Evolutionary conservation across 140 eudicot species (phyloP).

Genomic region (Ambrosia hybrid): DNA sequence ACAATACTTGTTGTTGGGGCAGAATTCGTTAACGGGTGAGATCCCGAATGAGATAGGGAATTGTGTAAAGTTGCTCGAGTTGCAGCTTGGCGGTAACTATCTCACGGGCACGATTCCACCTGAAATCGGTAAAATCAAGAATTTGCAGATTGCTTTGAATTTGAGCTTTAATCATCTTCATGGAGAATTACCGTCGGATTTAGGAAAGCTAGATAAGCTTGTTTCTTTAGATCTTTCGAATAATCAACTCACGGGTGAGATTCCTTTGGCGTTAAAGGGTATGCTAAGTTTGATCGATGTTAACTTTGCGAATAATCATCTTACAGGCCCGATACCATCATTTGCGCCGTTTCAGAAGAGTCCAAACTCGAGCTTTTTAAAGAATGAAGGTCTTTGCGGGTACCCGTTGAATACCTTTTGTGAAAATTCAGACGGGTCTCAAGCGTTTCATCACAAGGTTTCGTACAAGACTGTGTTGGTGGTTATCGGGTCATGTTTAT

Average conservation of each 20-base stretch:
- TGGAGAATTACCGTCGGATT: constrained; percentile 71
- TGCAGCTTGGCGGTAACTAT: constrained; percentile 82
- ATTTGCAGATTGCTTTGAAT: constrained; percentile 81
- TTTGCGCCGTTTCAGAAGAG: constrained; percentile 86
- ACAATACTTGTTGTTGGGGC: constrained; percentile 68
- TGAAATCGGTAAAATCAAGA: constrained; percentile 84
- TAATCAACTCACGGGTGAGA: constrained; percentile 68
- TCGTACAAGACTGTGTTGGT: constrained; percentile 73
- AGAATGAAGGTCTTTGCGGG: constrained; percentile 87
- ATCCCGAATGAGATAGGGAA: constrained; percentile 88
- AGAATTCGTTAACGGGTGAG: constrained; percentile 70
- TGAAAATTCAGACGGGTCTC: constrained; percentile 42
- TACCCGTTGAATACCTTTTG: constrained; percentile 68
- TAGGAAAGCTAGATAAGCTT: constrained; percentile 84
- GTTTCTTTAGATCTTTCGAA: constrained; percentile 83
- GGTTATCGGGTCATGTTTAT: constrained; percentile 88
- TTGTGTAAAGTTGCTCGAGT: constrained; percentile 70
- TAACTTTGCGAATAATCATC: constrained; percentile 77
- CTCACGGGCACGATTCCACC: constrained; percentile 81
- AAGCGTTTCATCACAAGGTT: constrained; percentile 60
- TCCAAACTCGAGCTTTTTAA: constrained; percentile 70
- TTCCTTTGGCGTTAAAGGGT: constrained; percentile 49
- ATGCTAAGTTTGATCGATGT: constrained; percentile 91
- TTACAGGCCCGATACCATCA: constrained; percentile 76
- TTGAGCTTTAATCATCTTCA: constrained; percentile 84